A percentile compares a stretch with the other conserved stretches of the same genome.
phyloP scores from a whole-genome alignment of 208 protist genomes.

The Leishmania tarentolae region DNA sequence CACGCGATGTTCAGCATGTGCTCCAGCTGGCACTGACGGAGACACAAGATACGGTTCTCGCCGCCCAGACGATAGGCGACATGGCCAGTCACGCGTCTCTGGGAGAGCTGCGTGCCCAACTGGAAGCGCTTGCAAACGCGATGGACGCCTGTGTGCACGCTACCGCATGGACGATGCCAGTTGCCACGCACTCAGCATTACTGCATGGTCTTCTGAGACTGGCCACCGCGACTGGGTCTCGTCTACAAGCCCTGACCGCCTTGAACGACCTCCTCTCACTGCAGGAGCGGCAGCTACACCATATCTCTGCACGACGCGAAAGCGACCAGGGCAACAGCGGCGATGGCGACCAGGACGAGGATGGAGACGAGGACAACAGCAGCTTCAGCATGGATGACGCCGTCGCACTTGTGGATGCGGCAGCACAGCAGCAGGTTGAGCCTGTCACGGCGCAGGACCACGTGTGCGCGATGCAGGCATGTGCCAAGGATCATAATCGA shows the following conservation, averaged over 20 bases:
- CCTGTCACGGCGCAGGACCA: constrained; percentile 67
- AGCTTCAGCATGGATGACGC: constrained; percentile 66
- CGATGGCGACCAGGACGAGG: background rate
- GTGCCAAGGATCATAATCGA: constrained; percentile 35
- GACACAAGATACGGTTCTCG: constrained; percentile 23
- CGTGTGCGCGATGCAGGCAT: constrained; percentile 72
- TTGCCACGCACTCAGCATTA: constrained; percentile 45
- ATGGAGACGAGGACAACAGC: constrained; percentile 15
- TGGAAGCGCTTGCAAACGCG: constrained; percentile 15
- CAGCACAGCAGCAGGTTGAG: constrained; percentile 38
- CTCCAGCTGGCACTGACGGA: constrained; percentile 28
- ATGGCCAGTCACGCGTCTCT: constrained; percentile 23
- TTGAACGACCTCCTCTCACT: constrained; percentile 61
- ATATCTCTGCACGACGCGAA: constrained; percentile 1
- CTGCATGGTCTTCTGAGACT: constrained; percentile 50
- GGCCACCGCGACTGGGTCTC: constrained; percentile 30
- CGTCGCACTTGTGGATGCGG: constrained; percentile 57
- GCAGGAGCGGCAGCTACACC: constrained; percentile 32
- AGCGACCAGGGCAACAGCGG: background rate
- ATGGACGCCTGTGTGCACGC: constrained; percentile 10
- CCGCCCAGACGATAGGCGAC: constrained; percentile 36
- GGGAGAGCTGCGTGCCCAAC: constrained; percentile 21
- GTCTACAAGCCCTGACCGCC: constrained; percentile 43
- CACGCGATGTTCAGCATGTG: constrained; percentile 28
- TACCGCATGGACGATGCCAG: constrained; percentile 39